phyloP scores from a whole-genome alignment of 1,284 basidiomycete genomes.

The Amylostereum chailletii region DNA sequence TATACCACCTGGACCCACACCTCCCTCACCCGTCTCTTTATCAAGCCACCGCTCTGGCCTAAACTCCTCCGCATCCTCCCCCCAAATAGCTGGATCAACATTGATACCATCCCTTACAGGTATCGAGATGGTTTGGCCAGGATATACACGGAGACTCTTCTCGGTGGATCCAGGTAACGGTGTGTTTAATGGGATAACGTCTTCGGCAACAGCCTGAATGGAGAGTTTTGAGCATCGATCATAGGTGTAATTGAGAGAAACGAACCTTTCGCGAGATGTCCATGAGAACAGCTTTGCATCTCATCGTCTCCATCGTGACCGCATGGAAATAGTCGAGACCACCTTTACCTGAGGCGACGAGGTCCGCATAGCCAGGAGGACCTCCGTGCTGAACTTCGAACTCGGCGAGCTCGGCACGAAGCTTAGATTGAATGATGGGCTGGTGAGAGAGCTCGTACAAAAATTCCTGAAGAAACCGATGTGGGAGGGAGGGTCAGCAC shows the following conservation, averaged over 20 bases:
- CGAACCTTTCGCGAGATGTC: constrained; percentile 12
- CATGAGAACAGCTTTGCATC: constrained; percentile 12
- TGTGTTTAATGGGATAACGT: constrained; percentile 11
- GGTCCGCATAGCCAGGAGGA: constrained; percentile 9
- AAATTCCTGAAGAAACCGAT: constrained; percentile 2
- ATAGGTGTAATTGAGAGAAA: neutral
- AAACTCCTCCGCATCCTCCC: neutral
- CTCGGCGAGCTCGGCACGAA: constrained; percentile 8
- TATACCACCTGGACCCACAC: constrained; percentile 10
- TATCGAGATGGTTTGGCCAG: constrained; percentile 10
- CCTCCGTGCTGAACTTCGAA: constrained; percentile 1
- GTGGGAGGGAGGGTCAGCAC: no score
- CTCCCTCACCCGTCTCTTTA: constrained; percentile 11
- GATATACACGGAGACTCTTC: constrained; percentile 5
- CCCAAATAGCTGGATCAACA: neutral
- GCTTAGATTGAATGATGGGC: constrained; percentile 8
- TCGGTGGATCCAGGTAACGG: constrained; percentile 6
- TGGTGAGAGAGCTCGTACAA: constrained; percentile 10
- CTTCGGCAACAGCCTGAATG: constrained; percentile 10
- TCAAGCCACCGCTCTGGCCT: constrained; percentile 8
- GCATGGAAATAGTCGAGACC: constrained; percentile 15
- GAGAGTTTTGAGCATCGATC: neutral
- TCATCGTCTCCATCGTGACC: constrained; percentile 13
- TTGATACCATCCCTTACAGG: constrained; percentile 13
- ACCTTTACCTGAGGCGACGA: constrained; percentile 3